Evolutionary conservation across 805 yeast species (phyloP).

Genomic region (Pachysolen tannophilus): DNA sequence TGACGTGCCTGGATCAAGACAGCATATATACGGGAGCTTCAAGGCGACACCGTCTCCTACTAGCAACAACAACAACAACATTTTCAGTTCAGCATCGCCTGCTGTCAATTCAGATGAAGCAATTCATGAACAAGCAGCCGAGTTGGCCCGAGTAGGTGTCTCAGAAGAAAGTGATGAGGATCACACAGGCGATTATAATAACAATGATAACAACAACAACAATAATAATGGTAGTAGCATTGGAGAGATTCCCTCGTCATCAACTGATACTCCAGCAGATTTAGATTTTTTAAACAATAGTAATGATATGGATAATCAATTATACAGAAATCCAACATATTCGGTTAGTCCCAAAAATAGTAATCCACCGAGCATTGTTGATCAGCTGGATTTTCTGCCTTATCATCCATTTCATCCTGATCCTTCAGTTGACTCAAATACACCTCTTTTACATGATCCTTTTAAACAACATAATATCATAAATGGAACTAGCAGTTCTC

Average conservation of each 20-base stretch:
- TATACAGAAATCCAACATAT: not conserved
- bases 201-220: constrained; percentile 1
- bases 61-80: no score
- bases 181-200: constrained; percentile 2
- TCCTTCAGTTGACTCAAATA: no score
- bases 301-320: constrained; percentile 7
- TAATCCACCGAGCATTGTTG: not conserved
- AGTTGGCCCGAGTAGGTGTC: constrained; percentile 49
- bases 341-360: constrained; percentile 4
- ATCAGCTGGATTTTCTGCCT: no score
- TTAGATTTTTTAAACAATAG: not conserved
- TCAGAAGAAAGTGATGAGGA: constrained; percentile 23
- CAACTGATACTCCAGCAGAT: constrained; percentile 6
- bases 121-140: constrained; percentile 50
- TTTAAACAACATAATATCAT: constrained; percentile 3
- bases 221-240: not conserved
- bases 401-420: no score
- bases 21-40: no score
- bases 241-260: not conserved
- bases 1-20: no score
- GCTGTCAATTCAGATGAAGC: constrained; percentile 38
- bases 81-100: no score
- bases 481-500: constrained; percentile 1
- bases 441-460: constrained; percentile 6
- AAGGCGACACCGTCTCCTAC: no score